Evolutionary conservation across 495 filamentous ascomycete species (phyloP).

Genomic region (Xylaria intraflava): DNA sequence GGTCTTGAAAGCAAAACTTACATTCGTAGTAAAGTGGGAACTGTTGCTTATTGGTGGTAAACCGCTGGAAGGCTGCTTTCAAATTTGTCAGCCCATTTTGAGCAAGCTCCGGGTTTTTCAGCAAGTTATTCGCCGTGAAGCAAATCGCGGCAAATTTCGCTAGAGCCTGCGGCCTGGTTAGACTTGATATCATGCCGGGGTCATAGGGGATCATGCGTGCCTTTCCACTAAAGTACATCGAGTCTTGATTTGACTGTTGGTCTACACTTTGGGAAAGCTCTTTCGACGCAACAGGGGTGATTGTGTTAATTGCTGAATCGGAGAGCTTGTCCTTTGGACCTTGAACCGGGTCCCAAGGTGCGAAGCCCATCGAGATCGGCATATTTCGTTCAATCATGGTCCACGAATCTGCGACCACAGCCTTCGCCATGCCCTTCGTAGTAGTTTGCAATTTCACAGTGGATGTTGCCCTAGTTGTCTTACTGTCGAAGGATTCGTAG

Average conservation of each 20-base stretch:
- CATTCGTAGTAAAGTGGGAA: slow-evolving; percentile 75
- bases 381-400: slow-evolving; percentile 68
- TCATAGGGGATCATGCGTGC: slow-evolving; percentile 24
- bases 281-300: slow-evolving; percentile 50
- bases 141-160: slow-evolving; percentile 78
- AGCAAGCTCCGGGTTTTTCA: slow-evolving; percentile 53
- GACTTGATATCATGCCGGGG: neutral
- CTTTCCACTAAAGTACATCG: slow-evolving; percentile 95
- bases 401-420: slow-evolving; percentile 70
- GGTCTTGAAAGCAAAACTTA: slow-evolving; percentile 20
- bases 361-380: slow-evolving; percentile 65
- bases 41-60: slow-evolving; percentile 68
- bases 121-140: slow-evolving; percentile 61
- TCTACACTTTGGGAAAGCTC: slow-evolving; percentile 70
- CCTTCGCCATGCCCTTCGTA: slow-evolving; percentile 75
- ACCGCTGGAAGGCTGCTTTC: slow-evolving; percentile 69
- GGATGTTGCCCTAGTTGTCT: slow-evolving; percentile 50
- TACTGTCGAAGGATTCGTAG: slow-evolving; percentile 59
- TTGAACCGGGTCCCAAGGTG: slow-evolving; percentile 59
- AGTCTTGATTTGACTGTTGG: slow-evolving; percentile 66
- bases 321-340: slow-evolving; percentile 50
- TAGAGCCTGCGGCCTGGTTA: slow-evolving; percentile 46
- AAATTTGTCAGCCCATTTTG: slow-evolving; percentile 57
- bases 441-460: slow-evolving; percentile 65
- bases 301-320: slow-evolving; percentile 41